These are phyloP conservation scores for Hypoxylon sp. DNA, from an alignment of 2,329 filamentous ascomycete species.

Conservation along the genomic window DNA sequence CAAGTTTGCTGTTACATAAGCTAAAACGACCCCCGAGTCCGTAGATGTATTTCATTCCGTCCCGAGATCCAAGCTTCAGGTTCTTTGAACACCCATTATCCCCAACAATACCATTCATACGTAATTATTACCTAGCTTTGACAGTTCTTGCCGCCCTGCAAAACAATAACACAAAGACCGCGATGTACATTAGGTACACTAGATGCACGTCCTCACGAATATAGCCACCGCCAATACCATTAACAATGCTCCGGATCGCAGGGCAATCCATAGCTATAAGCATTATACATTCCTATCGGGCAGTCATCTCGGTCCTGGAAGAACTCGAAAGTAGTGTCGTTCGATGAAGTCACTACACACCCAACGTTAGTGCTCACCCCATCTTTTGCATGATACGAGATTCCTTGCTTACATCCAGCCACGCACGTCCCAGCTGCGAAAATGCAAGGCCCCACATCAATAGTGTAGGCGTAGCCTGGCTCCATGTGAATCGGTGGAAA, in stretches of 20 bases:
- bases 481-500: slow-evolving; percentile 55
- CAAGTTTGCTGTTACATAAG: background rate
- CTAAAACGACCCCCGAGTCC: background rate
- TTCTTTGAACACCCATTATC: background rate
- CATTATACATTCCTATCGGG: slow-evolving; percentile 53
- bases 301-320: slow-evolving; percentile 51
- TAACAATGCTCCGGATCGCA: slow-evolving; percentile 36
- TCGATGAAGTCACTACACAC: slow-evolving; percentile 52
- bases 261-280: slow-evolving; percentile 51
- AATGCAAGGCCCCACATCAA: slow-evolving; percentile 54
- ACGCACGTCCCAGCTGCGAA: slow-evolving; percentile 51
- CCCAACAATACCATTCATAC: background rate
- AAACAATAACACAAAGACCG: background rate
- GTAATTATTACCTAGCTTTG: background rate
- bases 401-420: slow-evolving; percentile 48
- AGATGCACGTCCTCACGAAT: slow-evolving; percentile 1
- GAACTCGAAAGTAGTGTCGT: slow-evolving; percentile 53
- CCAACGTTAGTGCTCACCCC: slow-evolving; percentile 16
- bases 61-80: background rate
- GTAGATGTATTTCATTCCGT: background rate
- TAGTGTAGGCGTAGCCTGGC: slow-evolving; percentile 53
- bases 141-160: background rate
- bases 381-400: background rate
- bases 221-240: background rate
- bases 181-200: background rate